These are phyloP conservation scores for Jatropha curcas DNA, from an alignment of 345 rosid genomes.

Conservation along the genomic window DNA sequence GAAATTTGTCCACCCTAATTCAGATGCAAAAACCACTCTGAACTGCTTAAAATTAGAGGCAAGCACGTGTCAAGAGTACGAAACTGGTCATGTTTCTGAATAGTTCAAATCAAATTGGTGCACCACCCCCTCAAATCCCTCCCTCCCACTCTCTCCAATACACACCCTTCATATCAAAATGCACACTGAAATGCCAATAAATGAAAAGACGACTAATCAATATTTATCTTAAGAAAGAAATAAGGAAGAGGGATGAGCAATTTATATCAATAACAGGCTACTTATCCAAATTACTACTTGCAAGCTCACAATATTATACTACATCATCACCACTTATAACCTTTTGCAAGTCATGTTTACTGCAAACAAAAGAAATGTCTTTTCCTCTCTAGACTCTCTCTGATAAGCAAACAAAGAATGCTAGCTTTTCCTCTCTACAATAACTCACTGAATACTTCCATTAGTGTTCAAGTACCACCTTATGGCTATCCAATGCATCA, in stretches of 20 bases:
- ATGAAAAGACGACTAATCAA: no score
- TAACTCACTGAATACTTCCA: neutral
- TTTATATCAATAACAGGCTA: neutral
- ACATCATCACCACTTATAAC: neutral
- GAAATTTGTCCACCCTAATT: no score
- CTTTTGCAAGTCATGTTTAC: neutral
- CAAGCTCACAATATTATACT: neutral
- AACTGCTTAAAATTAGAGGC: neutral
- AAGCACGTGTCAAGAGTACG: neutral
- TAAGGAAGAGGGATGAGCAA: no score
- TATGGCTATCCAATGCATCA: neutral
- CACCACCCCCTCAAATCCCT: neutral
- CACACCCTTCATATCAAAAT: no score
- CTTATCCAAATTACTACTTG: neutral
- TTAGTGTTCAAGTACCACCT: neutral
- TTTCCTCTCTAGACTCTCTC: neutral
- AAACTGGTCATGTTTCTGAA: neutral
- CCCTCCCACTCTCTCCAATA: neutral
- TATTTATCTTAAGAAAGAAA: no score
- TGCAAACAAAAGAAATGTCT: neutral
- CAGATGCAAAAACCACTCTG: neutral
- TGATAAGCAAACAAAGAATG: neutral
- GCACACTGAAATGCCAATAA: no score
- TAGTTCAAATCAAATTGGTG: neutral
- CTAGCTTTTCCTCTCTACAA: neutral